Evolutionary conservation across 495 filamentous ascomycete genomes (phyloP), one percentile per base, ranked within the genome.

Genomic region (Filosporella fistucella): DNA sequence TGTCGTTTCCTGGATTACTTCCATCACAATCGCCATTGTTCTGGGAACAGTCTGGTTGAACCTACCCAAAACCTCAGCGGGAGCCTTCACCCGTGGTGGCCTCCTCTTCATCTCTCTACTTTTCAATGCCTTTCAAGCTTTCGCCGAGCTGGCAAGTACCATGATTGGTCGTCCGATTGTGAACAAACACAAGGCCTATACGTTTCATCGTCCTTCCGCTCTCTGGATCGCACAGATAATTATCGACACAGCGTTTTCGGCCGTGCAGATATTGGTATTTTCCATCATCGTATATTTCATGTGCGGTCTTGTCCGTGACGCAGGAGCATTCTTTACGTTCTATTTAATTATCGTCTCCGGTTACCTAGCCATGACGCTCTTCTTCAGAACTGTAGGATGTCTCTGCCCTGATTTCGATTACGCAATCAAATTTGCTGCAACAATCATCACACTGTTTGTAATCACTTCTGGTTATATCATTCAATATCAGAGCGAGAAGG

Each of bases 341-440:
- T 59, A 58, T 22, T 10, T 58, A 14, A 42, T 78, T 23, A 63
- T 72, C 16, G 76, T 88, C 46, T 51, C 73, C 1, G 61, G 85
- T 2, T 89, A 86, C 0, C 78, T 93, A 74, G 79, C 77, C 0
- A 86, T 88, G 72, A 89, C 85, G 48, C 77, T 87, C 0, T 82
- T 93, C 55, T 94, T 93, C 68, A 74, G 89, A 38, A 71, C 84
- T 23, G 65, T 91, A 20, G 87, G 86, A 14, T 90, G 85, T 56
- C 45, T 93, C 11, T 86, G 84, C 47, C 86, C 88, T 0, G 86
- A 89, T 51, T 93, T 93, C 50, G 88, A 93, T 56, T 89, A 86
- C 39, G 88, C 88, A 8, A 85, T 89, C 58, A 89, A 87, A 61
- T 85, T 88, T 56, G 88, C 84, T 2, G 77, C 81, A 6, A 70